phyloP scores from a whole-genome alignment of 2,329 filamentous ascomycete species.

The Exophiala spinifera region DNA sequence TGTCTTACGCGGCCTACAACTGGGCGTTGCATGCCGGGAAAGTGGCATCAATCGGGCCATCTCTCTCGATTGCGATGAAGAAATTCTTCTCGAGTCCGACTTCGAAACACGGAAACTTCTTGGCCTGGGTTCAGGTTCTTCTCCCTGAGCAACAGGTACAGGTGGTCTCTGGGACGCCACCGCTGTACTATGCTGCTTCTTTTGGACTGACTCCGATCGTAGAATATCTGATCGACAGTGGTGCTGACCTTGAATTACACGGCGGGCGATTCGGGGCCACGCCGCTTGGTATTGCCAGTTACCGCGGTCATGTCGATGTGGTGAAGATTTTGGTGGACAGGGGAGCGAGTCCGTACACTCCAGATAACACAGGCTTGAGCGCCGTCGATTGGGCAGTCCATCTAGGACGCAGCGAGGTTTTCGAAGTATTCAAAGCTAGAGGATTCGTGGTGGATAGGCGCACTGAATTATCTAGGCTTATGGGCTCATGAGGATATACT shows the following conservation, averaged over 20 bases:
- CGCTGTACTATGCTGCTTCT: constrained; percentile 3
- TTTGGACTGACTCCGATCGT: constrained; percentile 1
- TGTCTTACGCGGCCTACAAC: constrained; percentile 1
- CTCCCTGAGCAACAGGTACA: neutral
- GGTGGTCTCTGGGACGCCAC: neutral
- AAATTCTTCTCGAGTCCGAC: neutral
- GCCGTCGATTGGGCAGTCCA: no score
- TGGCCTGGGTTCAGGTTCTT: constrained; percentile 3
- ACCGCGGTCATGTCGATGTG: constrained; percentile 5
- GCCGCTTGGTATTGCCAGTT: constrained; percentile 6
- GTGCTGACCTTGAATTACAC: neutral
- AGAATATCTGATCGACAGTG: neutral
- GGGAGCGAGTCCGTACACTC: constrained; percentile 4
- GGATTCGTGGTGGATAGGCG: no score
- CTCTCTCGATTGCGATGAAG: neutral
- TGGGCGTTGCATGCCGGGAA: neutral
- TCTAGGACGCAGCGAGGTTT: no score
- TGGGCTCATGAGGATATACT: no score
- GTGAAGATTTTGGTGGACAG: constrained; percentile 12
- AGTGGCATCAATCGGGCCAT: neutral
- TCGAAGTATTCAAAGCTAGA: no score
- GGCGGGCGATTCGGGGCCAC: constrained; percentile 5
- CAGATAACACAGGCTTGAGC: no score
- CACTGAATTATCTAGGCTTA: no score
- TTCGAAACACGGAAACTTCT: neutral